Percentiles rank a stretch among this genome's conserved stretches.
Evolutionary conservation across 768 basidiomycete genomes (phyloP).

Genomic region (Mrakia blollopis): DNA sequence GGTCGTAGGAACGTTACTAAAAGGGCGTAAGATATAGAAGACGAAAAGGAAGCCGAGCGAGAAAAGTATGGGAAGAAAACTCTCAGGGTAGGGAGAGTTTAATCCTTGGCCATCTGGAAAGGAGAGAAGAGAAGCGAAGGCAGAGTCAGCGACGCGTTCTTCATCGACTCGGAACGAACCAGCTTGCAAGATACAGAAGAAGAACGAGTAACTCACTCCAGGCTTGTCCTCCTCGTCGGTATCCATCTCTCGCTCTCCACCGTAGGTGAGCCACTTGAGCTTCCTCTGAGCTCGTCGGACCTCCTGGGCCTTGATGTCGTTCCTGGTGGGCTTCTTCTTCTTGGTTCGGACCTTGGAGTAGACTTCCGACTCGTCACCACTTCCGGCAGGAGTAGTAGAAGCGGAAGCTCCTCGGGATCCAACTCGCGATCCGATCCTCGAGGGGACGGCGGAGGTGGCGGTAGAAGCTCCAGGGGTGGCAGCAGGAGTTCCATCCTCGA

Average conservation of each 20-base stretch:
- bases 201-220: background rate
- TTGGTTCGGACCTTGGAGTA: slow-evolving; percentile 45
- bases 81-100: background rate
- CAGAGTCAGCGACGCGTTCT: background rate
- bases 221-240: slow-evolving; percentile 39
- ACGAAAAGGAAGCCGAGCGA: background rate
- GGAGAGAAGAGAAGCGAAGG: background rate
- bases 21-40: background rate
- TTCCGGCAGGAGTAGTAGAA: slow-evolving; percentile 57
- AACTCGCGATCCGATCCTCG: slow-evolving; percentile 64
- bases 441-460: slow-evolving; percentile 62
- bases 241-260: slow-evolving; percentile 52
- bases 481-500: slow-evolving; percentile 51
- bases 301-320: slow-evolving; percentile 74
- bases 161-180: background rate
- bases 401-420: slow-evolving; percentile 66
- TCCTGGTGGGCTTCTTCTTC: slow-evolving; percentile 67
- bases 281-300: slow-evolving; percentile 76
- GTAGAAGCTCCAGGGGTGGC: slow-evolving; percentile 45
- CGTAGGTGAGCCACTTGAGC: slow-evolving; percentile 73
- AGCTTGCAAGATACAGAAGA: background rate
- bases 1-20: too few species aligned
- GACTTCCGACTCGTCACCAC: slow-evolving; percentile 63
- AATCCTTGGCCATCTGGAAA: background rate
- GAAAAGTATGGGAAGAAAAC: background rate